Evolutionary conservation across 1,284 basidiomycete species (phyloP), one percentile per base, ranked within the genome.

Genomic region (Lignosus rhinocerotis): DNA sequence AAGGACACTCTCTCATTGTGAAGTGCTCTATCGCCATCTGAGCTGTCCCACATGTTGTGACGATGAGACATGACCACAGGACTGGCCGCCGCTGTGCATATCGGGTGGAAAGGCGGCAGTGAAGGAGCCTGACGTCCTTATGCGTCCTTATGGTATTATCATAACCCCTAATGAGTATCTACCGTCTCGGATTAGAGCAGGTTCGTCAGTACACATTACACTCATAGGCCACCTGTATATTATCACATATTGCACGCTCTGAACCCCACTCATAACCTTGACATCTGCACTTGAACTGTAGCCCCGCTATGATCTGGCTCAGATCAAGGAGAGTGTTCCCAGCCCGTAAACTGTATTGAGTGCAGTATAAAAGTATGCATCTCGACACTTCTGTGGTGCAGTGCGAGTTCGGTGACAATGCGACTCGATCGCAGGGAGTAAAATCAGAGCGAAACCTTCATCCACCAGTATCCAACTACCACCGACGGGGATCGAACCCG

Each of bases 1-100:
- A 84, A 82, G 71, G 88, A 85, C 66, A 86, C 80, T 12, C 65
- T 80, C 30, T 56, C 62, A 38, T 53, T 55, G 25, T 62, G 59
- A 65, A 25, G 16, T 3, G 19, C 31, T 5, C 42, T 4, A 12
- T n/a, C 10, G 25, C 25, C 25, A 31, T 9, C 31, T 25, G 25
- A 25, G 25, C 25, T 2, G 25, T 4, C 25, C n/a, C n/a, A 2
- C 25, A 25, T 2, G 25, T 25, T 25, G 25, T 25, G 25, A 25
- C 25, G 25, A 25, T 25, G 25, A 2, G 25, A 25, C 25, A 25
- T 25, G 25, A 25, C 25, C 25, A 25, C 25, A 25, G 25, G 25
- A 4, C 2, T 25, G 25, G 25, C 45, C 14, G 11, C 19, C 17
- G n/a, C 32, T 43, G 14, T 8, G 12, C 34, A 21, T 38, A 41